Percentiles rank a stretch among this genome's conserved stretches.
Conservation (phyloP, 2,329 filamentous ascomycete species). For the Trichoderma koningii region DNA sequence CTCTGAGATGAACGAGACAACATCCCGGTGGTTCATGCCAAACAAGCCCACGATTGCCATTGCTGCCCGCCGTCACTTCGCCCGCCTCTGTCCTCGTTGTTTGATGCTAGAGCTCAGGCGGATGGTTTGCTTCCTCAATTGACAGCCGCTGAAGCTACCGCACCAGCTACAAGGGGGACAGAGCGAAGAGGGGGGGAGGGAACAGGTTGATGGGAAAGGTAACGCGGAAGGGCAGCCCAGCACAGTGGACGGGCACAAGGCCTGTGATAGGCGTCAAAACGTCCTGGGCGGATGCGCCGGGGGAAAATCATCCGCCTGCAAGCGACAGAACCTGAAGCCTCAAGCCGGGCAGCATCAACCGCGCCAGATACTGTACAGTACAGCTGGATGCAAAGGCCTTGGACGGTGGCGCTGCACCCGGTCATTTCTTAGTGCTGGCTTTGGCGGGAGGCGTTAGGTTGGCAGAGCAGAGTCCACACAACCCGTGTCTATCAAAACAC, state of each 20-base stretch:
- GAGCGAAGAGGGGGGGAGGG: not conserved
- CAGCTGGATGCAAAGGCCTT: too few species aligned
- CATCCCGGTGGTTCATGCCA: not conserved
- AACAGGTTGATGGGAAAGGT: not conserved
- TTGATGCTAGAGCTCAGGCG: constrained; percentile 16
- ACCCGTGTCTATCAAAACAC: constrained; percentile 17
- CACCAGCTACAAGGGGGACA: constrained; percentile 1
- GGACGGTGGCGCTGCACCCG: constrained; percentile 1
- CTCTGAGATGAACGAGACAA: not conserved
- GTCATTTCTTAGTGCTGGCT: not conserved
- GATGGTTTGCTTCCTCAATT: constrained; percentile 2
- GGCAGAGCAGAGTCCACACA: not conserved
- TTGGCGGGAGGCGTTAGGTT: not conserved
- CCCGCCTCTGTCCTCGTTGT: not conserved
- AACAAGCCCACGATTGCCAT: not conserved
- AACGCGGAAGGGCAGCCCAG: not conserved
- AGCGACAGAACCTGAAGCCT: not conserved
- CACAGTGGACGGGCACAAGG: not conserved
- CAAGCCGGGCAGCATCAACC: not conserved
- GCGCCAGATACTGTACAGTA: not conserved
- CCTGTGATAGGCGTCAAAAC: constrained; percentile 5
- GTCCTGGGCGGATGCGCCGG: constrained; percentile 14
- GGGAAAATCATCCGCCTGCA: constrained; percentile 24
- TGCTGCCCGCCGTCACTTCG: too few species aligned
- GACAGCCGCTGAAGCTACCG: constrained; percentile 19